Base-by-base conservation (phyloP, 495 filamentous ascomycete species). In the Jackrogersella multiformis region DNA sequence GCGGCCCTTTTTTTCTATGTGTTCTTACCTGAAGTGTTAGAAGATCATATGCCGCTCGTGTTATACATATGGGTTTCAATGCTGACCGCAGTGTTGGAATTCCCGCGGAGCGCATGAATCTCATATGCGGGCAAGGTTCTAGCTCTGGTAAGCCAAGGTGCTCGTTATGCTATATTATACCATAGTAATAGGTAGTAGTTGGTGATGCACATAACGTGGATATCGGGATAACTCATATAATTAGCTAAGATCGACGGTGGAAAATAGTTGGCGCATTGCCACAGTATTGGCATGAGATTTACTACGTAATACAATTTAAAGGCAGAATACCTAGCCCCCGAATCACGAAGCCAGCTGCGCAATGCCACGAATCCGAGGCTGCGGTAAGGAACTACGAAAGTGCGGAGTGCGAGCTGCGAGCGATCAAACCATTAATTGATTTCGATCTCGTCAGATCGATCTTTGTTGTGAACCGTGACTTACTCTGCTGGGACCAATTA, bases 361-460 rank as follows among this genome's bases (percentile, higher is more conserved):
- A 16, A 1, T 32, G 20, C 24, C 16, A 20, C 41, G 38, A 48
- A 39, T 61, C 30, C 18, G 36, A 52, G 52, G 51, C 30, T 49
- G 49, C 10, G 41, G 49, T 30, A 34, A 42, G 24, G 28, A 35
- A 13, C 24, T 13, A 48, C 38, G 12, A 42, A 55, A 55, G 49
- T 30, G 26, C 26, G 26, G 26, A 30, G 26, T 30, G 26, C 35
- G 42, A 45, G 38, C 42, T 54, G 61, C 21, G 21, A 59, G 21
- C 20, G 23, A 26, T 38, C 44, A 51, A 51, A n/a, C 20, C 9
- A n/a, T 59, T 35, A 32, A 61, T 55, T 21, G 44, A 44, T 30
- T 15, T 34, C 20, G 61, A 70, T 61, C 61, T 56, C 32, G 30
- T 18, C 21, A 70, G 67, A 70, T 70, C 67, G 66, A 64, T 70